Evolutionary conservation across 257 asterid species (phyloP).

Genomic region (Petrea volubilis): DNA sequence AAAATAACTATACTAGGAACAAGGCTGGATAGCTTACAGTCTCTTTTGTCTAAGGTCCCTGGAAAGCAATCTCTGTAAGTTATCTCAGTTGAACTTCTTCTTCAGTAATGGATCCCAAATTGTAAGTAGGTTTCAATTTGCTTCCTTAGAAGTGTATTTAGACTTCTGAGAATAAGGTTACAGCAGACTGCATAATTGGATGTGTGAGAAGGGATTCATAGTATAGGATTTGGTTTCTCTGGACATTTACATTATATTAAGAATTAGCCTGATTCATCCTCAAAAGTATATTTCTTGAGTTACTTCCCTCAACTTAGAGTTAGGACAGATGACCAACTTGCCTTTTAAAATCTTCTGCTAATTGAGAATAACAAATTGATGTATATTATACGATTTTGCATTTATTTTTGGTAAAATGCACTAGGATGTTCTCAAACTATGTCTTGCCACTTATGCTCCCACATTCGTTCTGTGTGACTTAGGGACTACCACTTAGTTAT

Average conservation of each 20-base stretch:
- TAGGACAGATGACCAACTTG: background rate
- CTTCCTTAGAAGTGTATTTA: too few relatives aligned
- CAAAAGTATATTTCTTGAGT: background rate
- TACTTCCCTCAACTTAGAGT: background rate
- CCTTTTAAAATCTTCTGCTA: background rate
- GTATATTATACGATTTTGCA: background rate
- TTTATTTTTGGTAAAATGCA: background rate
- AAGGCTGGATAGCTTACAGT: constrained; percentile 72
- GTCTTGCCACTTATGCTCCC: too few relatives aligned
- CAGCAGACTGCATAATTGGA: too few relatives aligned
- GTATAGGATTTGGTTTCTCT: background rate
- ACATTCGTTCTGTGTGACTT: too few relatives aligned
- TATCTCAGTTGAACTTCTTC: constrained; percentile 16
- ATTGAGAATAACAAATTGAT: background rate
- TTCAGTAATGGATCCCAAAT: too few relatives aligned
- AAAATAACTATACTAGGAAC: constrained; percentile 90
- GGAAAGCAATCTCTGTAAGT: constrained; percentile 74
- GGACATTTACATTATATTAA: background rate
- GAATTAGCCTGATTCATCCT: background rate
- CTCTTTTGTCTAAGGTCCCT: constrained; percentile 54
- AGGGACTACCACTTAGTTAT: too few relatives aligned
- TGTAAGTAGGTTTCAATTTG: too few relatives aligned
- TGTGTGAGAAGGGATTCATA: background rate
- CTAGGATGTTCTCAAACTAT: background rate
- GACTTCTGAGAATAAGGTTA: too few relatives aligned